Evolutionary conservation across 2,329 filamentous ascomycete species (phyloP), one percentile per base, ranked within the genome.

Genomic region (Hypocrella siamensis): DNA sequence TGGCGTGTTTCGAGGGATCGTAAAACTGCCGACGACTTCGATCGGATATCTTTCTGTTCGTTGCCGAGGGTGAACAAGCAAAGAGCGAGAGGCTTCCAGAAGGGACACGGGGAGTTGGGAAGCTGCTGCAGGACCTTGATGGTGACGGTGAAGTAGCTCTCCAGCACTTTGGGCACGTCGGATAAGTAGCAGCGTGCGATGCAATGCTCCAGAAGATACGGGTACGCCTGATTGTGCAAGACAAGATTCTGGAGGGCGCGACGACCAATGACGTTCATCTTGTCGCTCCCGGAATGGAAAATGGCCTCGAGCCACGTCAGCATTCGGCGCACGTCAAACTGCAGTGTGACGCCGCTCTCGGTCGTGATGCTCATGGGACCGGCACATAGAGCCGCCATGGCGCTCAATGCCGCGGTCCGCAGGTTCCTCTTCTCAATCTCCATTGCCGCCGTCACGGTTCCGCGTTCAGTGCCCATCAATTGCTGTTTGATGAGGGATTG

Each of bases 371-470:
- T 85, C 35, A 96, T 76, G 4, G 88, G 84, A 0, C 79, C 73
- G 44, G 75, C 85, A 49, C 90, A 98, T 5, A 98, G 66, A 3
- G 85, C 76, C 27, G 90, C 86, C 90, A 98, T 96, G 17, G 92
- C 80, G 52, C 86, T 93, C 27, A 98, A 63, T 2, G 90, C 88
- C 19, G 90, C 85, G 16, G 80, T 90, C 35, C 84, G 73, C 24
- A 98, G 66, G 47, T 93, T 92, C 39, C 82, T 76, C 60, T 93
- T 96, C 55, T 98, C 88, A 42, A 94, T 96, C 49, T 96, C 90
- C 69, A 93, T 90, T 2, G 85, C 81, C 17, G 86, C 86, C 16
- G 82, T 88, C 25, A 82, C 69, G 16, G 77, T 84, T 4, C 79
- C 76, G 41, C 81, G 71, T 47, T 86, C 84, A 10, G n/a, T n/a